These are phyloP conservation scores for Penicillium cosmopolitanum DNA, from an alignment of 495 filamentous ascomycete genomes.

Conservation along the genomic window DNA sequence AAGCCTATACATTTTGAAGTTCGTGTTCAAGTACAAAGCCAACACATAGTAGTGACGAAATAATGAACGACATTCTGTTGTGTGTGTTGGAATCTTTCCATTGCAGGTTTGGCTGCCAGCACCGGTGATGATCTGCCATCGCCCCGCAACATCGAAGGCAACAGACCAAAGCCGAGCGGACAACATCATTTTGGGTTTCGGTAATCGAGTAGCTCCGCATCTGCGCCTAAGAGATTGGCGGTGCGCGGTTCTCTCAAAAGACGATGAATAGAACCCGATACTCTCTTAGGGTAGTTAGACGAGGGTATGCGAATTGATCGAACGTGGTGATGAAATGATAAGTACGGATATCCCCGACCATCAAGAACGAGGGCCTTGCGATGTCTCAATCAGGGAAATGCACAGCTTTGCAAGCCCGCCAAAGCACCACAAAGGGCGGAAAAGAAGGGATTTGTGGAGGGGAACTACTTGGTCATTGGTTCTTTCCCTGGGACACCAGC, in stretches of 20 bases:
- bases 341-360: not conserved
- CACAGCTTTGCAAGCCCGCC: not conserved
- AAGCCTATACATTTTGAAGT: no score
- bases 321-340: not conserved
- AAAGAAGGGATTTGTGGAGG: constrained; percentile 10
- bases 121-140: constrained; percentile 2
- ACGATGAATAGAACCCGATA: no score
- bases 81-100: constrained; percentile 7
- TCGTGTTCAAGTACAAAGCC: no score
- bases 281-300: no score
- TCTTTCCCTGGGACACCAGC: constrained; percentile 1
- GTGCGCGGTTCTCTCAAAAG: no score
- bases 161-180: not conserved
- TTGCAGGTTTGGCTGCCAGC: constrained; percentile 8
- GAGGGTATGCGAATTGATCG: no score
- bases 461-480: constrained; percentile 4
- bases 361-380: not conserved
- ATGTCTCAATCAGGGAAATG: not conserved
- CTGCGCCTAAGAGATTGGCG: not conserved
- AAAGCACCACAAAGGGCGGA: not conserved
- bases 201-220: not conserved
- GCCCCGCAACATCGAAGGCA: not conserved
- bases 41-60: no score
- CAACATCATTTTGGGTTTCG: not conserved
- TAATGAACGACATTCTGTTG: constrained; percentile 10